These are phyloP conservation scores for Hymenoscyphus fructigenus DNA, from an alignment of 2,329 filamentous ascomycete species.

Conservation along the genomic window DNA sequence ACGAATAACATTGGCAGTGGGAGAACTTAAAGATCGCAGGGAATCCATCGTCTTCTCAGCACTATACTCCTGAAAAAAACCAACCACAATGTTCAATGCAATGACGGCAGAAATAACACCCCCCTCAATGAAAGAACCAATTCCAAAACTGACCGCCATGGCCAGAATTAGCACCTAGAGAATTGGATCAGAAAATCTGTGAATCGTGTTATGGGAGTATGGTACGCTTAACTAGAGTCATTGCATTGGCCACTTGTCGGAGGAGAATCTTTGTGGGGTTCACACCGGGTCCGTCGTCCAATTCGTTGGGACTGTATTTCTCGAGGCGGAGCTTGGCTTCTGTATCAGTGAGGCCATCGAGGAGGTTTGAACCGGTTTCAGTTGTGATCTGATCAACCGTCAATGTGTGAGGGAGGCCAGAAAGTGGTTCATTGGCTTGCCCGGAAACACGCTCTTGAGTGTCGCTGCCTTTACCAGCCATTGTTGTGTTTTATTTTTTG, in stretches of 20 bases:
- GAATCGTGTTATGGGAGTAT: conserved; percentile 9
- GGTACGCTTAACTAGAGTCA: conserved; percentile 53
- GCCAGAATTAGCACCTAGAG: conserved; percentile 52
- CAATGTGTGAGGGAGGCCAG: conserved; percentile 62
- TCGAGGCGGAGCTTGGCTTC: conserved; percentile 56
- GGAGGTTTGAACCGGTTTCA: conserved; percentile 50
- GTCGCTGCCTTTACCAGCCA: neutral
- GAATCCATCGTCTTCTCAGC: conserved; percentile 56
- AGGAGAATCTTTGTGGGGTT: conserved; percentile 63
- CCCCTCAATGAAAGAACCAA: conserved; percentile 59
- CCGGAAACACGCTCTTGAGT: conserved; percentile 40
- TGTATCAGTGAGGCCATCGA: conserved; percentile 26
- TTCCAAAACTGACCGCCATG: conserved; percentile 58
- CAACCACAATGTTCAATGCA: conserved; percentile 56
- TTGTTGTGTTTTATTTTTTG: too few species aligned
- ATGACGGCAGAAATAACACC: conserved; percentile 59
- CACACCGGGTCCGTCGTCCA: conserved; percentile 60
- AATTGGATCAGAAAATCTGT: conserved; percentile 34
- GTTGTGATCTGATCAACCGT: conserved; percentile 49
- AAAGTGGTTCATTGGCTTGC: conserved; percentile 52
- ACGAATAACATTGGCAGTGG: conserved; percentile 50
- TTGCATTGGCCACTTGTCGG: conserved; percentile 65
- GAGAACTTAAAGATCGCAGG: conserved; percentile 49
- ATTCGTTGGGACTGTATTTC: conserved; percentile 60
- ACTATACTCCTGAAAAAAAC: conserved; percentile 53